Base-by-base conservation (phyloP, 805 yeast species). In the Candida verbasci region DNA sequence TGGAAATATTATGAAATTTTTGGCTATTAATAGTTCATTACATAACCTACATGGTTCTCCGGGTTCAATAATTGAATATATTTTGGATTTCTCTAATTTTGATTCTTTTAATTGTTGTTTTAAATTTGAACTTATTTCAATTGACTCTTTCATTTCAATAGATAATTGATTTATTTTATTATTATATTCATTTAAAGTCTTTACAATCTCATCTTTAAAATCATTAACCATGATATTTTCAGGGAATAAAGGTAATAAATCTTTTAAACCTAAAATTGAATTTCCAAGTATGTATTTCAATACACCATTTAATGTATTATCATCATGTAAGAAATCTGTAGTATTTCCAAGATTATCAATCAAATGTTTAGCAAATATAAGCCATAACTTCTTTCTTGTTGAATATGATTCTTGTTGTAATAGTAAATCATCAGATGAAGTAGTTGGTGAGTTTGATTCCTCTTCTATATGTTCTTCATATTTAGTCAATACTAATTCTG, bases 31-130 rank as follows among this genome's bases (percentile, higher is more conserved):
- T 7, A 93, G 72, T 46, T 72, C 72, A n/a, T 67, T 61, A 57
- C 97, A 91, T 3, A 78, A 46, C 29, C 72, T 63, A 61, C 98
- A 93, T 0, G 91, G 74, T 44, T 82, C 93, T 2, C 93, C 94
- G 0, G 96, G 88, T 48, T 84, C 83, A 14, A 91, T 72, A 0
- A 82, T 68, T 25, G 80, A 80, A 44, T 77, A 80, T 5, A 80
- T 70, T 29, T 76, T 55, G 1, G 67, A 65, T 15, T 50, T 49
- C 6, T 41, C 42, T 2, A 43, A 36, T 12, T 43, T 67, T 32
- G 74, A 68, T 5, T 60, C 57, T 21, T 67, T 60, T 26, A 88
- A 77, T 47, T 86, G 84, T 1, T 60, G 51, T 26, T 76, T 74
- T 32, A 91, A 76, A 24, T 73, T 75, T 15, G 65, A 29, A 60